Conservation (phyloP, 2,329 filamentous ascomycete species). For the Trematosphaeria pertusa region DNA sequence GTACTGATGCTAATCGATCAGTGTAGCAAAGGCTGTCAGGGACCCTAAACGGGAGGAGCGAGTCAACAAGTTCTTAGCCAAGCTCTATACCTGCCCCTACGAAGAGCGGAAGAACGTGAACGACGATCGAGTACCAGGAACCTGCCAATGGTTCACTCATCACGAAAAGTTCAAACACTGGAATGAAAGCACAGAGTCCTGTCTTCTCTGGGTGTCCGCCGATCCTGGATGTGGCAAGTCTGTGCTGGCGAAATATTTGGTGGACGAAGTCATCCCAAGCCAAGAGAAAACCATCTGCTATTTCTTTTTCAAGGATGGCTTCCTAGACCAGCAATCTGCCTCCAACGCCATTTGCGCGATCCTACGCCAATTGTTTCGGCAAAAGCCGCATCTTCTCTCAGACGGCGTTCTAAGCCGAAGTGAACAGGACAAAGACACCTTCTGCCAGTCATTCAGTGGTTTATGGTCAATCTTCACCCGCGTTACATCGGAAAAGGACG, state of each 20-base stretch:
- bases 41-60: too few species aligned
- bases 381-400: neutral
- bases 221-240: conserved; percentile 41
- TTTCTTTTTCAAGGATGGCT: conserved; percentile 24
- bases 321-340: conserved; percentile 2
- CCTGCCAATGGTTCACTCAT: conserved; percentile 42
- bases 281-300: conserved; percentile 9
- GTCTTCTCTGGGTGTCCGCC: conserved; percentile 35
- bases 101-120: conserved; percentile 14
- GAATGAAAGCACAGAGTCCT: conserved; percentile 6
- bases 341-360: conserved; percentile 10
- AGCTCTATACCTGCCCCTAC: conserved; percentile 9
- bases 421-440: neutral
- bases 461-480: conserved; percentile 13
- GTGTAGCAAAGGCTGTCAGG: too few species aligned
- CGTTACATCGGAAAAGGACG: conserved; percentile 6
- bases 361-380: conserved; percentile 13
- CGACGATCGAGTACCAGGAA: conserved; percentile 28
- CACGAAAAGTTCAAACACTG: conserved; percentile 32
- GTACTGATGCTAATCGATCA: too few species aligned
- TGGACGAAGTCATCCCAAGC: conserved; percentile 9
- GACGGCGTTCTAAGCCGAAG: neutral
- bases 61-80: too few species aligned
- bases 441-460: neutral
- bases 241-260: conserved; percentile 25